Percentiles rank a stretch among this genome's conserved stretches.
phyloP scores from a whole-genome alignment of 495 filamentous ascomycete genomes.

The Neurospora sp. region DNA sequence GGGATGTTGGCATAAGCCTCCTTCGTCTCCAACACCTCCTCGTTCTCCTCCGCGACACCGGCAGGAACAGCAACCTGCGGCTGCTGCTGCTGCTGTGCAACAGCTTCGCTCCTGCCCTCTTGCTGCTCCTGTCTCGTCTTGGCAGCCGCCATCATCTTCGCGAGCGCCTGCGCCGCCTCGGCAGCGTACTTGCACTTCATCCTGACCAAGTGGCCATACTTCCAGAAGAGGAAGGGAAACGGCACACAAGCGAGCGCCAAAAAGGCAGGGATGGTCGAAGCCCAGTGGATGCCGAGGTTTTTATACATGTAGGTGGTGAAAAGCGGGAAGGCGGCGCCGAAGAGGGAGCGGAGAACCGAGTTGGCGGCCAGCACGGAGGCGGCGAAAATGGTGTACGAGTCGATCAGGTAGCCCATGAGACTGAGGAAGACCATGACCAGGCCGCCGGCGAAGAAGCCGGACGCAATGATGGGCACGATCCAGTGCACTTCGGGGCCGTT shows the following conservation, averaged over 20 bases:
- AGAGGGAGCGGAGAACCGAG: constrained; percentile 51
- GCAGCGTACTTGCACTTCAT: constrained; percentile 65
- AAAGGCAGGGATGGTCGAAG: constrained; percentile 66
- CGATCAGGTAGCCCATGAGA: constrained; percentile 73
- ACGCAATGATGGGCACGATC: constrained; percentile 39
- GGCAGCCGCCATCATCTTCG: constrained; percentile 10
- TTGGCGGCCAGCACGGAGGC: constrained; percentile 74
- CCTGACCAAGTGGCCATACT: constrained; percentile 58
- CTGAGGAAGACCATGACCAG: constrained; percentile 55
- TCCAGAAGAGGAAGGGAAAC: constrained; percentile 73
- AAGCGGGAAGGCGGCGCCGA: constrained; percentile 77
- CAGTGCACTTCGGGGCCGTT: constrained; percentile 39
- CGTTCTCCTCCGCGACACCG: background rate
- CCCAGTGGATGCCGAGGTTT: constrained; percentile 74
- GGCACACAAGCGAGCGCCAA: constrained; percentile 65
- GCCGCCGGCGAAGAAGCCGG: constrained; percentile 37
- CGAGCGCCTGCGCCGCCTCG: constrained; percentile 47
- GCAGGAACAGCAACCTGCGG: constrained; percentile 1
- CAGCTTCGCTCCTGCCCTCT: constrained; percentile 4
- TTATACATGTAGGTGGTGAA: constrained; percentile 73
- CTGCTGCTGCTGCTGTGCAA: background rate
- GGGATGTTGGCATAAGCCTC: background rate
- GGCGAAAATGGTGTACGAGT: constrained; percentile 71
- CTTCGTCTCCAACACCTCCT: background rate
- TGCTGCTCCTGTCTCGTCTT: background rate